Evolutionary conservation across 805 yeast genomes (phyloP).

Genomic region (Barnettozyma californica): DNA sequence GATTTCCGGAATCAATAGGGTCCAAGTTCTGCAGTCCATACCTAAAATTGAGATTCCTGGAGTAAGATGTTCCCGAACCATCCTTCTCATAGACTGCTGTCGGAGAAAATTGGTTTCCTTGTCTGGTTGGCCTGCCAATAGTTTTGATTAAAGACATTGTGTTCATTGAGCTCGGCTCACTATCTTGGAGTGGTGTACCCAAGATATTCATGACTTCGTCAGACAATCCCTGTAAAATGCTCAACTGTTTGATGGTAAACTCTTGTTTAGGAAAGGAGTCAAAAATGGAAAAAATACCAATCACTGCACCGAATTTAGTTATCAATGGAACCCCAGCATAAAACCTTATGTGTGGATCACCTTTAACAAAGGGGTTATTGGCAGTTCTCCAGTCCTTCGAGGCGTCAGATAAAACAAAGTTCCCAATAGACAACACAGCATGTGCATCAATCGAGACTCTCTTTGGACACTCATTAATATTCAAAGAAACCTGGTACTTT

Average conservation of each 20-base stretch:
- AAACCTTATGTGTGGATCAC: constrained; percentile 53
- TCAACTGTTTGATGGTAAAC: constrained; percentile 32
- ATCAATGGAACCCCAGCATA: constrained; percentile 62
- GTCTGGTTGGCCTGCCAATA: constrained; percentile 56
- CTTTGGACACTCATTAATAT: constrained; percentile 47
- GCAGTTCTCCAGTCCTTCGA: constrained; percentile 65
- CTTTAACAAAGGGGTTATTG: constrained; percentile 58
- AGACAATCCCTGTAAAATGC: constrained; percentile 34
- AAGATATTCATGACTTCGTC: constrained; percentile 38
- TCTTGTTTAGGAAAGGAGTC: constrained; percentile 39
- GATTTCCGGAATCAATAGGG: constrained; percentile 19
- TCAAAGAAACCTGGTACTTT: constrained; percentile 44
- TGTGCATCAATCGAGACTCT: constrained; percentile 62
- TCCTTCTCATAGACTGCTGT: constrained; percentile 51
- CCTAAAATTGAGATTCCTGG: constrained; percentile 42
- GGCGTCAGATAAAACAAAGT: constrained; percentile 54
- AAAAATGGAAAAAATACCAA: constrained; percentile 58
- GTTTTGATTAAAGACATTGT: constrained; percentile 20
- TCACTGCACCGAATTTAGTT: constrained; percentile 33
- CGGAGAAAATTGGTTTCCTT: constrained; percentile 27
- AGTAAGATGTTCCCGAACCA: constrained; percentile 60
- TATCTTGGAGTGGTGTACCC: constrained; percentile 27
- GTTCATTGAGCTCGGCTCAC: neutral
- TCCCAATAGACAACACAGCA: constrained; percentile 52
- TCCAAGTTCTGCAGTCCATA: constrained; percentile 30